Evolutionary conservation across 768 basidiomycete genomes (phyloP).

Genomic region (Cystobasidiopsis lactophilus): DNA sequence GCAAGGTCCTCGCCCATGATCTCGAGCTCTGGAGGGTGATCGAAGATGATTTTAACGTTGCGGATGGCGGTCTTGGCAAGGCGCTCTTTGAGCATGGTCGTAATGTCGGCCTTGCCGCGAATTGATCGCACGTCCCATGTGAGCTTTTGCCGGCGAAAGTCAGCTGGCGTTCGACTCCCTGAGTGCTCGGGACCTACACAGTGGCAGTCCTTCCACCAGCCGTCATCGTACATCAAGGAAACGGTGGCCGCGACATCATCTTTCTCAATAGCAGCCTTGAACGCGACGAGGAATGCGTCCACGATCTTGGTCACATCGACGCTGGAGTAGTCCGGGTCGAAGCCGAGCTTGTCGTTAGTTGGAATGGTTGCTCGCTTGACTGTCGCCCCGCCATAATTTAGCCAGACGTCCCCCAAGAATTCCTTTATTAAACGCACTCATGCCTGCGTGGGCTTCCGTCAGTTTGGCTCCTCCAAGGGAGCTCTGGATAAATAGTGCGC

Average conservation of each 20-base stretch:
- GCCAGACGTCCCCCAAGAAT: too few relatives aligned
- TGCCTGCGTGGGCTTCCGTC: too few relatives aligned
- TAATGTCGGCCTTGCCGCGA: background rate
- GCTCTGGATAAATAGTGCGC: too few relatives aligned
- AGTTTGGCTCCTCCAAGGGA: too few relatives aligned
- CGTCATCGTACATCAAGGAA: background rate
- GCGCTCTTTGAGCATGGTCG: background rate
- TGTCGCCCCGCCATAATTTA: too few relatives aligned
- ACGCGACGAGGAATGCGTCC: background rate
- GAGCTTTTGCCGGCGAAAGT: background rate
- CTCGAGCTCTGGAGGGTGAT: background rate
- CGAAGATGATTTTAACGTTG: background rate
- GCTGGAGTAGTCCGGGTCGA: background rate
- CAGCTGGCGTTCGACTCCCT: too few relatives aligned
- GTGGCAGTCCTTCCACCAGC: background rate
- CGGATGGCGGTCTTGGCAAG: background rate
- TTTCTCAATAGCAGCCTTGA: background rate
- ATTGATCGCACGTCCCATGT: background rate
- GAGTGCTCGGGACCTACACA: too few relatives aligned
- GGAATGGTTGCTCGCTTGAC: background rate
- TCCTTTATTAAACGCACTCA: too few relatives aligned
- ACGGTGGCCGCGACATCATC: background rate
- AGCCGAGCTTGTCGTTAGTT: background rate
- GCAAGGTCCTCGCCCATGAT: background rate
- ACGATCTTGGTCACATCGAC: background rate